A percentile compares a stretch with the other conserved stretches of the same genome.
Conservation (phyloP, 2,329 filamentous ascomycete genomes). For the Ustilaginoidea virens region DNA sequence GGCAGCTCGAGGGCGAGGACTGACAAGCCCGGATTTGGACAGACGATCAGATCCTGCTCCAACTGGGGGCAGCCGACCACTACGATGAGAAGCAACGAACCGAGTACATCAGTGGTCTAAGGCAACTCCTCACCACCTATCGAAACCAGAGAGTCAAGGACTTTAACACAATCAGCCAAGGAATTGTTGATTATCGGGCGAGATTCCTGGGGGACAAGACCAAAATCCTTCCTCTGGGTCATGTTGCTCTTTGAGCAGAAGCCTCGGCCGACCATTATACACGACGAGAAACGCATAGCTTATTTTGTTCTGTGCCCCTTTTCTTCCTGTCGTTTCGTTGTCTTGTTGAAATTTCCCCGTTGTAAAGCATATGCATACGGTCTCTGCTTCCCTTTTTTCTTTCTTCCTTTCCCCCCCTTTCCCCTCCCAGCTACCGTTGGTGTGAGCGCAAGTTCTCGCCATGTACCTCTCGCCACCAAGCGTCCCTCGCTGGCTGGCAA, state of each 20-base stretch:
- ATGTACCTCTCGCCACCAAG: no score
- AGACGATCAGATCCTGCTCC: conserved; percentile 62
- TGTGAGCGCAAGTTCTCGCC: no score
- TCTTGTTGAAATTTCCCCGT: not conserved
- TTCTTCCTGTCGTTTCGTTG: not conserved
- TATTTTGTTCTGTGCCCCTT: no score
- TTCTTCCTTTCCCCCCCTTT: no score
- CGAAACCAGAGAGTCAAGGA: conserved; percentile 45
- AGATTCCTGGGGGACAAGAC: conserved; percentile 48
- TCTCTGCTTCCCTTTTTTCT: no score
- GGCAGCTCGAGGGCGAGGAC: conserved; percentile 22
- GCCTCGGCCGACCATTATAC: not conserved
- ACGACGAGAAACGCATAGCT: conserved; percentile 1
- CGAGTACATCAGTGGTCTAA: conserved; percentile 47
- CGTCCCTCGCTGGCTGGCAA: no score
- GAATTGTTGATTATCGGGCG: conserved; percentile 51
- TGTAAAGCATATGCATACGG: no score
- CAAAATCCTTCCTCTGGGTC: conserved; percentile 44
- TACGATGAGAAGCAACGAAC: conserved; percentile 45
- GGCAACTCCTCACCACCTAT: conserved; percentile 42
- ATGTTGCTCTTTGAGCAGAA: conserved; percentile 21
- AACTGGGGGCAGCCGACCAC: conserved; percentile 52
- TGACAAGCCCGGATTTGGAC: conserved; percentile 26
- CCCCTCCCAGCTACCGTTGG: no score
- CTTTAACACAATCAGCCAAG: conserved; percentile 49